A percentile compares a stretch with the other conserved stretches of the same genome.
phyloP scores from a whole-genome alignment of 1,284 basidiomycete genomes.

The Hemileia vastatrix region DNA sequence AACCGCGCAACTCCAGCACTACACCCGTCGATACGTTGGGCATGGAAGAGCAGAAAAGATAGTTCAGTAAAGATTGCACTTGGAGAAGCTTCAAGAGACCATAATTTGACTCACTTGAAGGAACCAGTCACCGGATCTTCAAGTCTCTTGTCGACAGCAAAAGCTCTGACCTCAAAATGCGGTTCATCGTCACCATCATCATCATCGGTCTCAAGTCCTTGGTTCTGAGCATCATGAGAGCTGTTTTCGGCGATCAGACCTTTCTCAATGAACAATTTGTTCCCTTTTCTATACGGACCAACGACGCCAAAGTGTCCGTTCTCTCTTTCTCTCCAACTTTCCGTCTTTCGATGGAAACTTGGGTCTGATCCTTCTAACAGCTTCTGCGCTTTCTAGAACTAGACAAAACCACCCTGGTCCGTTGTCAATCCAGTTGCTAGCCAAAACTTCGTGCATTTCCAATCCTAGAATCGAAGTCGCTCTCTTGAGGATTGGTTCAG shows the following conservation, averaged over 20 bases:
- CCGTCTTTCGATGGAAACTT: slow-evolving; percentile 7
- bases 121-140: slow-evolving; percentile 38
- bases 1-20: too few species aligned
- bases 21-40: too few species aligned
- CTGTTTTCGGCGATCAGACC: too few species aligned
- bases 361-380: slow-evolving; percentile 28
- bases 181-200: slow-evolving; percentile 13
- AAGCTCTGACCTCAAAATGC: slow-evolving; percentile 31
- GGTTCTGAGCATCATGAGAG: too few species aligned
- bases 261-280: too few species aligned
- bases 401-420: slow-evolving; percentile 35
- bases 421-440: slow-evolving; percentile 32
- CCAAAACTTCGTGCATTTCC: slow-evolving; percentile 20
- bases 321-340: slow-evolving; percentile 5
- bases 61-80: neutral
- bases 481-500: slow-evolving; percentile 18
- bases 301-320: slow-evolving; percentile 29
- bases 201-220: slow-evolving; percentile 8
- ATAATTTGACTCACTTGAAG: slow-evolving; percentile 25
- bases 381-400: slow-evolving; percentile 25
- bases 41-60: too few species aligned
- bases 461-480: slow-evolving; percentile 25
- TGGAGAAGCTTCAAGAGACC: neutral
- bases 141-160: slow-evolving; percentile 23
- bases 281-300: slow-evolving; percentile 27